A percentile compares a stretch with the other conserved stretches of the same genome.
Conservation (phyloP, 2,329 filamentous ascomycete genomes). For the Fulvia fulva region DNA sequence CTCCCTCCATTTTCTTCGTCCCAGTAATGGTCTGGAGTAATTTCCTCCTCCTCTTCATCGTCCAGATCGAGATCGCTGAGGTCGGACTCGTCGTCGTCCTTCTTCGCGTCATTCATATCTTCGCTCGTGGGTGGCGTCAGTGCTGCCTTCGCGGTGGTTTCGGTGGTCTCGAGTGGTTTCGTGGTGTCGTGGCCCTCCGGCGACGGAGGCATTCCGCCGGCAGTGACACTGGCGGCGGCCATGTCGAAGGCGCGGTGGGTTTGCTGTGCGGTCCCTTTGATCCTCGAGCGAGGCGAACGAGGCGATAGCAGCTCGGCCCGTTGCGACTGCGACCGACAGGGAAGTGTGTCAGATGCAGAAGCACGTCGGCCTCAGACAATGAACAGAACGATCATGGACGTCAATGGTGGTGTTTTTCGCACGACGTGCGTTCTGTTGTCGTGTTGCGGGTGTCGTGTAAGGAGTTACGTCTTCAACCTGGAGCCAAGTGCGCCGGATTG, state of each 20-base stretch:
- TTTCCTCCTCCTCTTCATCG: conserved; percentile 51
- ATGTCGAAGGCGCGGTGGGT: conserved; percentile 10
- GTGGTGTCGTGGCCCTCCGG: conserved; percentile 22
- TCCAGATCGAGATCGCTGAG: conserved; percentile 45
- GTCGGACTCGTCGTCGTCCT: conserved; percentile 42
- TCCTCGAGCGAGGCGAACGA: neutral
- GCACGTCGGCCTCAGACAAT: neutral
- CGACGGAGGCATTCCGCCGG: conserved; percentile 13
- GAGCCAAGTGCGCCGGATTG: neutral
- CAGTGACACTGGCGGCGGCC: conserved; percentile 11
- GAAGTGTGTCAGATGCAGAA: neutral
- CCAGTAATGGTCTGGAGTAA: conserved; percentile 83
- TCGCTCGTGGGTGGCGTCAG: conserved; percentile 52
- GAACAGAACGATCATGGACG: conserved; percentile 1
- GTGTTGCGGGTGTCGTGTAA: neutral
- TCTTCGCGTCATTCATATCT: conserved; percentile 44
- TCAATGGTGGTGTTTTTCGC: neutral
- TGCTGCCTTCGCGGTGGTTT: conserved; percentile 29
- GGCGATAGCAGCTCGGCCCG: neutral
- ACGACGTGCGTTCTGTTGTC: neutral
- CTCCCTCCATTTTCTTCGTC: conserved; percentile 57
- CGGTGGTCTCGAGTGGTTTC: conserved; percentile 23
- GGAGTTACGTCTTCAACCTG: neutral
- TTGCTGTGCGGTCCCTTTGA: neutral
- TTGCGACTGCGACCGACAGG: neutral